Evolutionary conservation across 768 basidiomycete species (phyloP).

Genomic region (Mrakia frigida): DNA sequence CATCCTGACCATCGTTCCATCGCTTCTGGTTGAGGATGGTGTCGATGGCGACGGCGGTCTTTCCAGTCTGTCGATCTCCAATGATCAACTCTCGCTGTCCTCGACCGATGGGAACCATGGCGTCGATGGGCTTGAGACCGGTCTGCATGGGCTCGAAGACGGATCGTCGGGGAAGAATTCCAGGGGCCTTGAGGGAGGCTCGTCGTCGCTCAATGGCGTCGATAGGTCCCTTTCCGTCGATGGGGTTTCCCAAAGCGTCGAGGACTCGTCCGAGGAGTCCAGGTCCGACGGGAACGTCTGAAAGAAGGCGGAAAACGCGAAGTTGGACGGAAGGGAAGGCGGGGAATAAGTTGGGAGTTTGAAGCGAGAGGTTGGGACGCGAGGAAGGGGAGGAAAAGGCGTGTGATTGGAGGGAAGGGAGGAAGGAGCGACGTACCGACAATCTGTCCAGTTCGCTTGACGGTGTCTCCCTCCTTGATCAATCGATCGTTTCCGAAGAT

Average conservation of each 20-base stretch:
- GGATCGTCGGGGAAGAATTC: conserved; percentile 97
- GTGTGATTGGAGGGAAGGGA: not conserved
- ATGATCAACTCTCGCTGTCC: conserved; percentile 99
- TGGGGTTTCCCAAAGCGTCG: conserved; percentile 98
- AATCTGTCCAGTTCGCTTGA: conserved; percentile 99
- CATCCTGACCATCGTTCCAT: conserved; percentile 98
- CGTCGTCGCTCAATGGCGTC: conserved; percentile 87
- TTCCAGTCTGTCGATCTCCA: conserved; percentile 99
- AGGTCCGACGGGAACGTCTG: conserved; percentile 90
- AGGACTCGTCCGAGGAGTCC: conserved; percentile 97
- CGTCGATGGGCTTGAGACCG: conserved; percentile 99
- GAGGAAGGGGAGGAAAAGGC: not conserved
- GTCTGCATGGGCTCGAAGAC: conserved; percentile 99
- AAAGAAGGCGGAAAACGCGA: not conserved
- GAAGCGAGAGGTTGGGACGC: not conserved
- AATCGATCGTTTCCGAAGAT: conserved; percentile 97
- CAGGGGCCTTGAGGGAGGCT: conserved; percentile 97
- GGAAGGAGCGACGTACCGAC: conserved; percentile 52
- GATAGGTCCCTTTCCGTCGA: conserved; percentile 98
- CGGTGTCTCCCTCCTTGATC: conserved; percentile 99
- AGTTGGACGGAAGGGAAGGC: not conserved
- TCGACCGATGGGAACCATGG: conserved; percentile 99
- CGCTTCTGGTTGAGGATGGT: conserved; percentile 99
- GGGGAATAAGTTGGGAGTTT: not conserved
- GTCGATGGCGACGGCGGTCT: conserved; percentile 98